A percentile compares a stretch with the other conserved stretches of the same genome.
These are phyloP conservation scores for Hypoxylon sp. DNA, from an alignment of 2,329 filamentous ascomycete species.

Conservation along the genomic window DNA sequence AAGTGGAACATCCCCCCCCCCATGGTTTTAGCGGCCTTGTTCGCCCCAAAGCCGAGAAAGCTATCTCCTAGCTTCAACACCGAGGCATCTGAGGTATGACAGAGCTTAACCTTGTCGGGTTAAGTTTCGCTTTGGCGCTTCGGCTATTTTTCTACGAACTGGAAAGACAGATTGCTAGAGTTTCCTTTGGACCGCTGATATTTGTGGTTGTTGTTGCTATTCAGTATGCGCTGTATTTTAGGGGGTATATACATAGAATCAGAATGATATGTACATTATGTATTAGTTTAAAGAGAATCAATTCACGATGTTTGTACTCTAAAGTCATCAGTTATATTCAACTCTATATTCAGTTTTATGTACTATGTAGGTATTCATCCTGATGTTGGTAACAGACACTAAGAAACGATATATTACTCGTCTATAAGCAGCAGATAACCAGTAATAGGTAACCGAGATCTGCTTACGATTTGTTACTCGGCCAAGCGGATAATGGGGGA, in stretches of 20 bases:
- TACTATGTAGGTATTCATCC: too few relatives aligned
- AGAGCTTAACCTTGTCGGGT: conserved; percentile 19
- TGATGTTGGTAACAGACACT: too few relatives aligned
- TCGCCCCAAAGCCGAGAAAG: conserved; percentile 1
- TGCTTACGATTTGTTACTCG: conserved; percentile 17
- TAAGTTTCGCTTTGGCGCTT: conserved; percentile 21
- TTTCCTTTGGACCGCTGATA: conserved; percentile 35
- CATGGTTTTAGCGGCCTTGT: conserved; percentile 30
- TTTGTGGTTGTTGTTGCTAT: conserved; percentile 11
- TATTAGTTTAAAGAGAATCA: too few relatives aligned
- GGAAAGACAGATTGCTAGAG: conserved; percentile 19
- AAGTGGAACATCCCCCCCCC: conserved; percentile 26
- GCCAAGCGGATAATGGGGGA: conserved; percentile 26
- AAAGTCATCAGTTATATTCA: too few relatives aligned
- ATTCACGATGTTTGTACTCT: too few relatives aligned
- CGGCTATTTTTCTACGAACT: conserved; percentile 37
- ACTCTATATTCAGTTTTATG: too few relatives aligned
- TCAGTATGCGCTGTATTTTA: too few relatives aligned
- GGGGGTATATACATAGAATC: too few relatives aligned
- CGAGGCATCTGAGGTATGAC: conserved; percentile 15
- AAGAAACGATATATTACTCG: too few relatives aligned
- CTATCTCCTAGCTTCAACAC: conserved; percentile 21
- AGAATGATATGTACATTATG: too few relatives aligned
- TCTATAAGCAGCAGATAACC: too few relatives aligned
- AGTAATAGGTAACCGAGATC: conserved; percentile 11